Conservation (phyloP, 371 early-diverging fungal species). For the Thermomucor indicae-seudaticae region DNA sequence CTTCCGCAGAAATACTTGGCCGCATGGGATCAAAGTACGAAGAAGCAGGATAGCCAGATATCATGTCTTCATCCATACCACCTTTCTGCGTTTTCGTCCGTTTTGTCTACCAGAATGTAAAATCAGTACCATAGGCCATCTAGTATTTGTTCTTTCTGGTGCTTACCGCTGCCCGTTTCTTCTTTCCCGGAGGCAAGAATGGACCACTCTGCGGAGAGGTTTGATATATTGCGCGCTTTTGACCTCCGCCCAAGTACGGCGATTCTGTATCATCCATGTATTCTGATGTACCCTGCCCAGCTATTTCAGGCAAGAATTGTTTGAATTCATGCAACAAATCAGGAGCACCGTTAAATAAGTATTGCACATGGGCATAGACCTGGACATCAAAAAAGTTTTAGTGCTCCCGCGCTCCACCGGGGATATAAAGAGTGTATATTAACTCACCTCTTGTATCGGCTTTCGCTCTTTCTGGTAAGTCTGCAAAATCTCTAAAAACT, state of each 20-base stretch:
- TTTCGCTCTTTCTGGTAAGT: slow-evolving; percentile 88
- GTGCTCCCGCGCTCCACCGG: background rate
- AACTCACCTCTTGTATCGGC: slow-evolving; percentile 78
- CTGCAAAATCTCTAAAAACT: slow-evolving; percentile 89
- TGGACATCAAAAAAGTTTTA: background rate
- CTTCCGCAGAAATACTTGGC: slow-evolving; percentile 53
- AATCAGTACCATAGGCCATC: background rate
- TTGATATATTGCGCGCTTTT: too few species aligned
- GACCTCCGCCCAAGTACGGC: slow-evolving; percentile 5
- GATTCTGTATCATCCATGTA: slow-evolving; percentile 10
- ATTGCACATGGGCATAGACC: slow-evolving; percentile 75
- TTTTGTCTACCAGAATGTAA: background rate
- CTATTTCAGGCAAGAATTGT: slow-evolving; percentile 83
- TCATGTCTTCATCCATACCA: slow-evolving; percentile 9
- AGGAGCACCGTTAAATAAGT: slow-evolving; percentile 72
- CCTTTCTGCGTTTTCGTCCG: slow-evolving; percentile 1
- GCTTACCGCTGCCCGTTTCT: slow-evolving; percentile 6
- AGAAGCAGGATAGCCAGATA: slow-evolving; percentile 8
- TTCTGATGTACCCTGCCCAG: slow-evolving; percentile 9
- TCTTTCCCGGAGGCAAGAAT: slow-evolving; percentile 6
- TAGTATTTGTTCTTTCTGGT: background rate
- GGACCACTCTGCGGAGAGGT: too few species aligned
- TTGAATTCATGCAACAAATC: slow-evolving; percentile 93
- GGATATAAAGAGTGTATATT: too few species aligned
- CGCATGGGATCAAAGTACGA: slow-evolving; percentile 7